These are phyloP conservation scores for Tylopilus cervinicoccineus DNA, from an alignment of 768 basidiomycete species.

Conservation along the genomic window DNA sequence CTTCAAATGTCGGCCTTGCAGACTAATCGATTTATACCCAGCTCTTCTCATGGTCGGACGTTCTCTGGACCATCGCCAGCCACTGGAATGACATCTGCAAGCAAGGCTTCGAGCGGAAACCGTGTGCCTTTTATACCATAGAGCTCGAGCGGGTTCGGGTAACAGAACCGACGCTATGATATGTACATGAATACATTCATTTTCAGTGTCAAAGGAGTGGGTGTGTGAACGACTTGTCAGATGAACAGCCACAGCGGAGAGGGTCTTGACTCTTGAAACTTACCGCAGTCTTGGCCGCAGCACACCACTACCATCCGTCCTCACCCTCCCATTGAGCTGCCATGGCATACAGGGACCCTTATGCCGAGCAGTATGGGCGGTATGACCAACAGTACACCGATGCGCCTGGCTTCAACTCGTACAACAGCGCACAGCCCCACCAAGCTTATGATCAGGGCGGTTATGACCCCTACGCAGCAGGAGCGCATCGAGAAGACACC, in stretches of 20 bases:
- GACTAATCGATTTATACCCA: conserved; percentile 33
- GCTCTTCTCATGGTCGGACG: conserved; percentile 22
- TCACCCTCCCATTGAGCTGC: background rate
- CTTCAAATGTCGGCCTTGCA: conserved; percentile 9
- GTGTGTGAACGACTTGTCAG: conserved; percentile 12
- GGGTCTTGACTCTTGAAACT: too few species aligned
- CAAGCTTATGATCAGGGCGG: conserved; percentile 51
- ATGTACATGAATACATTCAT: too few species aligned
- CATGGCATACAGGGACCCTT: conserved; percentile 56
- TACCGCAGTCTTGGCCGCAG: conserved; percentile 19
- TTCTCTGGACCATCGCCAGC: conserved; percentile 14
- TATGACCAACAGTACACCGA: conserved; percentile 34
- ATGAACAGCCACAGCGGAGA: conserved; percentile 10
- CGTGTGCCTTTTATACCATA: conserved; percentile 52
- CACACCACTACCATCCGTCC: conserved; percentile 1
- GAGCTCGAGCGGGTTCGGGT: conserved; percentile 30
- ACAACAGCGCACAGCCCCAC: conserved; percentile 41
- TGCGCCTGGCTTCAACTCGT: conserved; percentile 42
- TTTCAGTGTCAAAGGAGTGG: too few species aligned
- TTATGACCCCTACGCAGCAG: conserved; percentile 23
- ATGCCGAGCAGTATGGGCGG: conserved; percentile 34
- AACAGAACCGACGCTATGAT: conserved; percentile 1
- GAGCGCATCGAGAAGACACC: conserved; percentile 39
- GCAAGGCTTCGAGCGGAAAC: conserved; percentile 37
- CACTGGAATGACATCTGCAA: conserved; percentile 10